Conservation (phyloP, 108 stramenopile species). For the Pseudonitzschia pungens region DNA sequence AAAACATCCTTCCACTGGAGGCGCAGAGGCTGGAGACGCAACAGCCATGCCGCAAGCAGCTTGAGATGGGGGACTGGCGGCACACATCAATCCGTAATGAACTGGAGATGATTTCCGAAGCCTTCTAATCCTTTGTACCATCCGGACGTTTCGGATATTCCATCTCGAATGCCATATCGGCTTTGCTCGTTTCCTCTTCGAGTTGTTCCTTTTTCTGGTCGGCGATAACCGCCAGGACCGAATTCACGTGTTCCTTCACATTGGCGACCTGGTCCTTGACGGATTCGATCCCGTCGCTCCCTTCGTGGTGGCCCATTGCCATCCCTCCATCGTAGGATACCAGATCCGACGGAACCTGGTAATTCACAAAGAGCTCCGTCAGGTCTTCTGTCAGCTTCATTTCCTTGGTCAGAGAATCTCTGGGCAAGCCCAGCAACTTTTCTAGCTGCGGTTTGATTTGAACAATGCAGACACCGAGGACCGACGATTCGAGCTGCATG, state of each 20-base stretch:
- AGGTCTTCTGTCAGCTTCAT: slow-evolving; percentile 85
- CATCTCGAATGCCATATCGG: slow-evolving; percentile 54
- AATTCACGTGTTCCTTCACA: slow-evolving; percentile 67
- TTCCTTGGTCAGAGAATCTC: slow-evolving; percentile 76
- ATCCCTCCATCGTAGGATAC: slow-evolving; percentile 69
- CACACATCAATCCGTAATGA: too few relatives aligned
- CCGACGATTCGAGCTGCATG: slow-evolving; percentile 83
- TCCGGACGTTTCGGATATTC: too few relatives aligned
- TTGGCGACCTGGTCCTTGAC: slow-evolving; percentile 54
- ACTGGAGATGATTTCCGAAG: too few relatives aligned
- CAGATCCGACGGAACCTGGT: slow-evolving; percentile 86
- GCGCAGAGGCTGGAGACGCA: too few relatives aligned
- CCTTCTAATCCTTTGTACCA: too few relatives aligned
- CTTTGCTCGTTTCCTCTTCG: slow-evolving; percentile 44
- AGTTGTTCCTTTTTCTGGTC: slow-evolving; percentile 53
- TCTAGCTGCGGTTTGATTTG: slow-evolving; percentile 92
- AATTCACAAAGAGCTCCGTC: slow-evolving; percentile 82
- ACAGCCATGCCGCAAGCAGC: too few relatives aligned
- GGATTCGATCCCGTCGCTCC: slow-evolving; percentile 21
- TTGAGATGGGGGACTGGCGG: too few relatives aligned
- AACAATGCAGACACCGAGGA: slow-evolving; percentile 77
- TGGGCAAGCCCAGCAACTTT: slow-evolving; percentile 64
- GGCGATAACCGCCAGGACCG: slow-evolving; percentile 68
- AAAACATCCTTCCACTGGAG: too few relatives aligned
- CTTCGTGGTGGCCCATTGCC: neutral